Conservation (phyloP, 257 asterid genomes). For the Solanum clarkiae region DNA sequence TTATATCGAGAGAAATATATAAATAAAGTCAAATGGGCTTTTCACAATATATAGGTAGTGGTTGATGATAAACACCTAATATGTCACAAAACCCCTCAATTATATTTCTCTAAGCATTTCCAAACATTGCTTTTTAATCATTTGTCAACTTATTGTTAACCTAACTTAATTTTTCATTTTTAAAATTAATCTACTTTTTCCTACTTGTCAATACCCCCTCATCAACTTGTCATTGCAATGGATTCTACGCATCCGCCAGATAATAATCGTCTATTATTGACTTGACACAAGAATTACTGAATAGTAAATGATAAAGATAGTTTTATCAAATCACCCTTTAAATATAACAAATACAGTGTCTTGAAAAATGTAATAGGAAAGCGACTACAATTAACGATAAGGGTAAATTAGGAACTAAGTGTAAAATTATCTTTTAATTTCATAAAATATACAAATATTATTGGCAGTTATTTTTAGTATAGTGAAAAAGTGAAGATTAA, state of each 20-base stretch:
- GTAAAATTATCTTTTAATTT: too few relatives aligned
- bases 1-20: neutral
- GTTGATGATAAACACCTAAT: neutral
- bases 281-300: too few relatives aligned
- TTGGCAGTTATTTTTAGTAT: too few relatives aligned
- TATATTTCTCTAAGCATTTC: neutral
- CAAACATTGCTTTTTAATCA: neutral
- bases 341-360: too few relatives aligned
- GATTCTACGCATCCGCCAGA: neutral
- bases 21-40: neutral
- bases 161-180: neutral
- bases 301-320: too few relatives aligned
- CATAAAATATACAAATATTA: too few relatives aligned
- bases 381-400: too few relatives aligned
- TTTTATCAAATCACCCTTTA: too few relatives aligned
- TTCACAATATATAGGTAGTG: neutral
- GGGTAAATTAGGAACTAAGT: too few relatives aligned
- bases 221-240: neutral
- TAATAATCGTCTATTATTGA: too few relatives aligned
- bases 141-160: constrained; percentile 1
- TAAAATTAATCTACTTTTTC: neutral
- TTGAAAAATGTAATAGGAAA: too few relatives aligned
- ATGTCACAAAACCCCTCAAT: neutral
- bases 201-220: neutral
- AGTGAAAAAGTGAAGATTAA: too few relatives aligned